Conservation (phyloP, 768 basidiomycete species). For the Suillus luteus region DNA sequence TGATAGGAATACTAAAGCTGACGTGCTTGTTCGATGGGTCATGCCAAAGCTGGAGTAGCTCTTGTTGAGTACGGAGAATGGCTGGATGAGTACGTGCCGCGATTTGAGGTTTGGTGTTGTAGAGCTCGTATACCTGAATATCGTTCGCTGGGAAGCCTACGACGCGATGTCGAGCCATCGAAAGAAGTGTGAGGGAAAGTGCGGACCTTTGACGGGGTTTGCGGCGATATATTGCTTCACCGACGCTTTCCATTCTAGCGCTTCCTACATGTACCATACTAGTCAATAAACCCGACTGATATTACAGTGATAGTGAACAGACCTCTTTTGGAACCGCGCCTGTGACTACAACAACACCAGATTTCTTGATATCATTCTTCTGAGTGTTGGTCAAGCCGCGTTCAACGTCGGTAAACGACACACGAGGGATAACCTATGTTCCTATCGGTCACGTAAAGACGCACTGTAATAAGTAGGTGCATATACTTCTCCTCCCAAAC, state of each 20-base stretch:
- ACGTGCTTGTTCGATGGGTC: slow-evolving; percentile 41
- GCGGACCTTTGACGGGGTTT: slow-evolving; percentile 54
- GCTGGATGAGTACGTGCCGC: slow-evolving; percentile 68
- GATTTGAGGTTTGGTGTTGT: slow-evolving; percentile 66
- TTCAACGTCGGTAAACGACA: slow-evolving; percentile 47
- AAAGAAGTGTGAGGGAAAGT: not conserved
- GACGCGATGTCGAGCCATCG: not conserved
- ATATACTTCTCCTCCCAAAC: slow-evolving; percentile 48
- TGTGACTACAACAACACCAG: slow-evolving; percentile 58
- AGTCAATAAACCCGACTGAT: slow-evolving; percentile 2
- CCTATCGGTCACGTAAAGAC: slow-evolving; percentile 1
- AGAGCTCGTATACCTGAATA: slow-evolving; percentile 74
- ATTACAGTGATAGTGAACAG: slow-evolving; percentile 26
- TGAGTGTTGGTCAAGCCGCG: slow-evolving; percentile 49
- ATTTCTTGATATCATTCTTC: slow-evolving; percentile 45
- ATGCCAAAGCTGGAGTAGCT: slow-evolving; percentile 63
- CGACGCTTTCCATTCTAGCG: slow-evolving; percentile 55
- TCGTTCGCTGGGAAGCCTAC: slow-evolving; percentile 67
- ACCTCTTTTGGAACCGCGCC: slow-evolving; percentile 59
- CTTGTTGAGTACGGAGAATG: slow-evolving; percentile 56
- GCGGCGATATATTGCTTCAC: slow-evolving; percentile 55
- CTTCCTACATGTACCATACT: slow-evolving; percentile 43
- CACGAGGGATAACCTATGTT: slow-evolving; percentile 51
- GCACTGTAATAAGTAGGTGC: not conserved
- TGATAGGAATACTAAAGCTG: slow-evolving; percentile 58